Conservation (phyloP, 169 alveolate genomes). For the Plasmodium chabaudi region DNA sequence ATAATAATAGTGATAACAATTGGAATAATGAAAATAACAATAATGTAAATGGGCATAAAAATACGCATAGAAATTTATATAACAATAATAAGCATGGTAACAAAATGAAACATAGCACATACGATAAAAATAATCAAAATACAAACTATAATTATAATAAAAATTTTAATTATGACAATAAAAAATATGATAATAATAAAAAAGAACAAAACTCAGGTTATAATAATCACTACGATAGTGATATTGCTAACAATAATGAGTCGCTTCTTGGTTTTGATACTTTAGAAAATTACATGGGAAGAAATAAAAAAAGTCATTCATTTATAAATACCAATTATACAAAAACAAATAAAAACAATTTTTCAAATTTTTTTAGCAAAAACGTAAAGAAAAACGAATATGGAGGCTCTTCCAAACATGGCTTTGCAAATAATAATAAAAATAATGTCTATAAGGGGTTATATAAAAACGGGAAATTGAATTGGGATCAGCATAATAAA, state of each 20-base stretch:
- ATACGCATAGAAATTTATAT: not conserved
- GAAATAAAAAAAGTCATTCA: not conserved
- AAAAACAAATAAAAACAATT: not conserved
- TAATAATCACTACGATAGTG: not conserved
- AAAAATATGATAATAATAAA: not conserved
- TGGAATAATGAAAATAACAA: constrained; percentile 6
- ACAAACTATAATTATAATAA: not conserved
- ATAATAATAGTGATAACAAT: constrained; percentile 7
- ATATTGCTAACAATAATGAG: not conserved
- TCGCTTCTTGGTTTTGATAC: no score
- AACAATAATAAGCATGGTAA: not conserved
- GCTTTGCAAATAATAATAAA: not conserved
- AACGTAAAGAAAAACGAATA: not conserved
- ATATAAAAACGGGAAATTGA: not conserved
- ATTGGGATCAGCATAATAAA: not conserved
- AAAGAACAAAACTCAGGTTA: not conserved
- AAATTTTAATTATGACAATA: not conserved
- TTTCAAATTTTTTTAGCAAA: not conserved
- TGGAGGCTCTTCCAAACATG: not conserved
- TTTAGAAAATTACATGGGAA: not conserved
- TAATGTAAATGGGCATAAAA: not conserved
- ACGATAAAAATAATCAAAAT: constrained; percentile 2
- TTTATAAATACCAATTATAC: not conserved
- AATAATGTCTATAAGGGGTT: not conserved
- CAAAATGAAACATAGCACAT: not conserved